Conservation (phyloP, 2,329 filamentous ascomycete species). For the Ceratocystis cacaofunesta region DNA sequence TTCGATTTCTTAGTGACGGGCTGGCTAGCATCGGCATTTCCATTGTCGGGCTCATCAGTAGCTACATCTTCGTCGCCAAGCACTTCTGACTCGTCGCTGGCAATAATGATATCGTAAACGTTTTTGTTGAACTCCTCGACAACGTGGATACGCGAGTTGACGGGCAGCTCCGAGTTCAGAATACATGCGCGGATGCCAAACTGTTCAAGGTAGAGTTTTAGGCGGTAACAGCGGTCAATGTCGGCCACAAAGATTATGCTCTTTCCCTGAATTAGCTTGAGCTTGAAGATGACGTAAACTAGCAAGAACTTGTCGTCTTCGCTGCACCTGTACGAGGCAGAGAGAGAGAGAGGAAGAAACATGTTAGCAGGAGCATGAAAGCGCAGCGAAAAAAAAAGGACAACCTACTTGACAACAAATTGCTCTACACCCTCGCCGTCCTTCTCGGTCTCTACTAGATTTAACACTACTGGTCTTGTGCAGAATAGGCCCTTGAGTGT, state of each 20-base stretch:
- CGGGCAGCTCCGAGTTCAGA: conserved; percentile 82
- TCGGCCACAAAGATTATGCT: conserved; percentile 60
- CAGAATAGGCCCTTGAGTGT: conserved; percentile 75
- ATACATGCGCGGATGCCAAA: conserved; percentile 91
- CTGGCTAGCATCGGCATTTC: conserved; percentile 23
- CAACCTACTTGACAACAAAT: conserved; percentile 58
- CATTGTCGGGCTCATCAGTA: conserved; percentile 23
- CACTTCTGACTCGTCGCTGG: conserved; percentile 80
- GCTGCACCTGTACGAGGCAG: conserved; percentile 35
- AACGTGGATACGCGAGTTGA: conserved; percentile 85
- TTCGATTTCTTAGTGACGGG: conserved; percentile 19
- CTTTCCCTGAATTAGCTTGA: conserved; percentile 87
- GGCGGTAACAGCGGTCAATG: conserved; percentile 72
- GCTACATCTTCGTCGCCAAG: conserved; percentile 47
- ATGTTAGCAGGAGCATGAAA: conserved; percentile 14
- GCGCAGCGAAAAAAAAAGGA: not conserved
- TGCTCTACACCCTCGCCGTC: conserved; percentile 67
- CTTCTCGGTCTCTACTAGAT: conserved; percentile 63
- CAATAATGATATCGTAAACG: conserved; percentile 95
- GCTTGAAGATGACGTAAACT: conserved; percentile 39
- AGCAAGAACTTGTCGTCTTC: conserved; percentile 96
- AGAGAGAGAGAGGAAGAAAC: conserved; percentile 31
- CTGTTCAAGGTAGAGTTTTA: conserved; percentile 92
- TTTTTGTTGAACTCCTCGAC: conserved; percentile 96
- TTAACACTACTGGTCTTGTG: conserved; percentile 60